These are phyloP conservation scores for Epichloe baconii DNA, from an alignment of 2,329 filamentous ascomycete species.

Conservation along the genomic window DNA sequence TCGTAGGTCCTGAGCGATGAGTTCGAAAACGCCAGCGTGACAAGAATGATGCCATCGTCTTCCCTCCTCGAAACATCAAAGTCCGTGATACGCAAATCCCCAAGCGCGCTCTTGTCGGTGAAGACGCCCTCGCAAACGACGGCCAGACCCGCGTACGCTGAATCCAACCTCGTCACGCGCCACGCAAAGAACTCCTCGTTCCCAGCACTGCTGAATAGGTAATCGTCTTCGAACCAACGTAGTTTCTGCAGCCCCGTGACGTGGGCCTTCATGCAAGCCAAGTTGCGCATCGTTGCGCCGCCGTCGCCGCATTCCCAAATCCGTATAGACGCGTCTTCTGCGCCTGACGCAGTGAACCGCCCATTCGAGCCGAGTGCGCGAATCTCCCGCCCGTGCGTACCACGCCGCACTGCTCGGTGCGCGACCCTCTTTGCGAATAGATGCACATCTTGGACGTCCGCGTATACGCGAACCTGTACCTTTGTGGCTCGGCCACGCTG, in stretches of 20 bases:
- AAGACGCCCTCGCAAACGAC: constrained; percentile 44
- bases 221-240: constrained; percentile 57
- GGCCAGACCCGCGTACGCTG: constrained; percentile 35
- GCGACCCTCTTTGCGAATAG: constrained; percentile 27
- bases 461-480: constrained; percentile 56
- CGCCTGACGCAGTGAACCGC: constrained; percentile 48
- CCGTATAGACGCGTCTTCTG: constrained; percentile 61
- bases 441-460: constrained; percentile 45
- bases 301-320: constrained; percentile 43
- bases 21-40: constrained; percentile 67
- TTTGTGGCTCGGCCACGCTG: constrained; percentile 17
- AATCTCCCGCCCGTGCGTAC: constrained; percentile 81
- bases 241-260: constrained; percentile 73
- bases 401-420: constrained; percentile 44
- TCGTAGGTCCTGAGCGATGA: constrained; percentile 55
- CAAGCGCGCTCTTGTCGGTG: constrained; percentile 33
- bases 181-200: constrained; percentile 85
- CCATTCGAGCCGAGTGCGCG: constrained; percentile 33
- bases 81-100: constrained; percentile 68
- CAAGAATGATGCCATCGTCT: constrained; percentile 24
- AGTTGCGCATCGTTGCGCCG: constrained; percentile 27
- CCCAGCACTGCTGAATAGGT: constrained; percentile 76
- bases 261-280: constrained; percentile 62
- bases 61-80: constrained; percentile 45
- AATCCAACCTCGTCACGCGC: constrained; percentile 46